Percentiles rank a stretch among this genome's conserved stretches.
Conservation (phyloP, 2,329 filamentous ascomycete genomes). For the Nakataea oryzae region DNA sequence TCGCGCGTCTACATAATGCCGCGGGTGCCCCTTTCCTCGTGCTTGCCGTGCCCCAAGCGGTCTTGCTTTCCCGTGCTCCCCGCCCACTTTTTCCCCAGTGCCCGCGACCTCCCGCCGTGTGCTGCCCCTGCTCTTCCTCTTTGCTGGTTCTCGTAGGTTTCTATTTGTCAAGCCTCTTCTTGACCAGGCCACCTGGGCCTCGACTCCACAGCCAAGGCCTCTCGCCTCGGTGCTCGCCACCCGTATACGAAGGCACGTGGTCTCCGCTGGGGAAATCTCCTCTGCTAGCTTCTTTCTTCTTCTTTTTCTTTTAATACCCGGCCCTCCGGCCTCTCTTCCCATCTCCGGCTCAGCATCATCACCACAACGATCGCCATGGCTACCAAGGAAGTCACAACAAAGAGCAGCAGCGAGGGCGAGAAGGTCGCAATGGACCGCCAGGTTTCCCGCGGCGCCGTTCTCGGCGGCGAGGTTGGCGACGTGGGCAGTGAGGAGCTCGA, state of each 20-base stretch:
- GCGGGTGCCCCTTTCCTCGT: not conserved
- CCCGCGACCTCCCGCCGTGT: not conserved
- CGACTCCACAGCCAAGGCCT: not conserved
- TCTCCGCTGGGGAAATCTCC: not conserved
- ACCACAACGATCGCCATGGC: not conserved
- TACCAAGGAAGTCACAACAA: not conserved
- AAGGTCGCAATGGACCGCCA: not conserved
- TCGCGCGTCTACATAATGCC: not conserved
- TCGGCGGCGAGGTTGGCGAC: slow-evolving; percentile 52
- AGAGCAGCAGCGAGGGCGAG: not conserved
- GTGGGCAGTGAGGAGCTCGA: slow-evolving; percentile 41
- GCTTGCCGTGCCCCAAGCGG: too few relatives aligned
- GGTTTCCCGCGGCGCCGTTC: slow-evolving; percentile 36
- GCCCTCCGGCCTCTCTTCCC: not conserved
- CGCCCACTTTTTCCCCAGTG: not conserved
- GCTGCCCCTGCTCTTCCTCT: not conserved
- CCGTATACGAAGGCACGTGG: not conserved
- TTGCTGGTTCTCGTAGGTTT: not conserved
- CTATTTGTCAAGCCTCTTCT: not conserved
- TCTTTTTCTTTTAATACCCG: not conserved
- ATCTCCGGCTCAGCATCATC: not conserved
- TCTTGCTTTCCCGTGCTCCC: not conserved
- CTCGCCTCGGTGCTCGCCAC: not conserved
- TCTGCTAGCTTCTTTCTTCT: too few relatives aligned
- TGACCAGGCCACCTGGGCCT: not conserved